Evolutionary conservation across 805 yeast genomes (phyloP), one percentile per base, ranked within the genome.

Genomic region (Candida quercuum): DNA sequence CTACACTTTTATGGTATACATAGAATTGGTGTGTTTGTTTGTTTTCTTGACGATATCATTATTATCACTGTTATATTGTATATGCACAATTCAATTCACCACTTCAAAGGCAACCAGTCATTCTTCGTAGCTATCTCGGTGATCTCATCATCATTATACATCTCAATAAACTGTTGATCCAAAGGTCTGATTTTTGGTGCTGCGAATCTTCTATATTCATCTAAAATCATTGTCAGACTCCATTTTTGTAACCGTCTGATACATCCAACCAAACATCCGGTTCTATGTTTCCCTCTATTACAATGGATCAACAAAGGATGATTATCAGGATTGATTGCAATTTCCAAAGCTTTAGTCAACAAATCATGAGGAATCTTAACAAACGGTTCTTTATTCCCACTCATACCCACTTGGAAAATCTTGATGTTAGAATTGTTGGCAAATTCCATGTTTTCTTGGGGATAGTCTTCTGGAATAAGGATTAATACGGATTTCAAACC

Each of bases 231-330:
- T 2, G 96, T 82, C 45, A 88, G 61, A 3, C 95, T 81, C 99
- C 99, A 93, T 42, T 81, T 78, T 56, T 91, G 98, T 37, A 89
- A 63, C 50, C 93, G 70, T 42, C 99, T 66, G 24, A 93, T 70
- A 54, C 96, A 91, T 3, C 99, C 99, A 22, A 93, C 89, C 13
- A 93, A 68, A 59, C 98, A 93, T 0, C 99, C 99, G 0, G 99
- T 93, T 49, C 99, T 71, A 59, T 93, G 99, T 59, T 91, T 93
- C 10, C 99, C 99, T 41, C 96, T 67, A 62, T 93, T 93, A 63
- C 99, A 93, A 60, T 93, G 99, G 31, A 93, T 86, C 45, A 93
- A 66, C 11, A 93, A 67, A 2, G 99, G 99, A 41, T 88, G 98
- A 60, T 93, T 91, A 17, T 58, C 78, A 0, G 97, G 96, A 52